Evolutionary conservation across 2,329 filamentous ascomycete species (phyloP).

Genomic region (Aspergillus ochraceus): DNA sequence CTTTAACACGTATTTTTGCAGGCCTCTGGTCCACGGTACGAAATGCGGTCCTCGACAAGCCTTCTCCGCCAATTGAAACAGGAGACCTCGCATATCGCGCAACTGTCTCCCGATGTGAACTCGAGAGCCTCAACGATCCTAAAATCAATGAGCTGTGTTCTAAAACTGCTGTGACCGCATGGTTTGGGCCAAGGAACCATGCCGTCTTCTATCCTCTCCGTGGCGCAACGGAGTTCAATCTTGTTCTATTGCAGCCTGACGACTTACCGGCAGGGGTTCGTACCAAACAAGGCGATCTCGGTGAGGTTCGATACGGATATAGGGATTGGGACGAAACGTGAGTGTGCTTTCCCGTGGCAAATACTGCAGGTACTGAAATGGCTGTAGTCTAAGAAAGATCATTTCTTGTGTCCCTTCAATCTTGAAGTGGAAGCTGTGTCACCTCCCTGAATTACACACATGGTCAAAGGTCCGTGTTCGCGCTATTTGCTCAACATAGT

Average conservation of each 20-base stretch:
- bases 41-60: slow-evolving; percentile 32
- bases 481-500: neutral
- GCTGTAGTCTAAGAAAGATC: slow-evolving; percentile 26
- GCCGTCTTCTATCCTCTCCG: slow-evolving; percentile 63
- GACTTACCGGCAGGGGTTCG: slow-evolving; percentile 22
- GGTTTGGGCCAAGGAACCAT: slow-evolving; percentile 62
- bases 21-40: slow-evolving; percentile 18
- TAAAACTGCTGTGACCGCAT: slow-evolving; percentile 55
- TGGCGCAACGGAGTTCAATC: slow-evolving; percentile 59
- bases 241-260: slow-evolving; percentile 65
- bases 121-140: slow-evolving; percentile 48
- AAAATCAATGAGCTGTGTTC: slow-evolving; percentile 43
- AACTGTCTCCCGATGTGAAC: slow-evolving; percentile 49
- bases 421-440: slow-evolving; percentile 66
- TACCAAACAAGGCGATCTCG: slow-evolving; percentile 52
- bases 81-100: slow-evolving; percentile 66
- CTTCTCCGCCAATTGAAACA: slow-evolving; percentile 53
- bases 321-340: slow-evolving; percentile 58
- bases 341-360: neutral
- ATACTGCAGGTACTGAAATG: neutral
- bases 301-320: slow-evolving; percentile 61
- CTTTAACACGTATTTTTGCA: neutral
- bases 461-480: slow-evolving; percentile 32
- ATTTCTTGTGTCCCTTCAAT: slow-evolving; percentile 55
- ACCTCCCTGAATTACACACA: slow-evolving; percentile 39